Evolutionary conservation across 257 asterid species (phyloP), one percentile per base, ranked within the genome.

Genomic region (Solanum neorickii): DNA sequence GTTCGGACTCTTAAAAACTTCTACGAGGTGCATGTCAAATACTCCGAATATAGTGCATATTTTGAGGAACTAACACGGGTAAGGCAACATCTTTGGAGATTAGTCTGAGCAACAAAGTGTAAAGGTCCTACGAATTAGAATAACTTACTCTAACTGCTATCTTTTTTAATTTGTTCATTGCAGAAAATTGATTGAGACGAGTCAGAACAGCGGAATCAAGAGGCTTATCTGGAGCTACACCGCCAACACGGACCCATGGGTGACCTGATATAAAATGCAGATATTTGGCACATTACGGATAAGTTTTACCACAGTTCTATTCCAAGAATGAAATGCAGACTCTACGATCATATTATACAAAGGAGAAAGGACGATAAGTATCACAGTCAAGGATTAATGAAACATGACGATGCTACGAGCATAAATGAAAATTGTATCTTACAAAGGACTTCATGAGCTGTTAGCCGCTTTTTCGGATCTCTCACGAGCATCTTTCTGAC

Each of bases 401-500:
- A 21, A 56, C 86, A 33, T 29, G 47, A 56, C 2, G 21, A 33
- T 56, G 27, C 83, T 2, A 21, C 31, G 16, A 72, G 42, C 52
- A 25, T 75, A 88, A 77, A 87, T 25, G 29, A 52, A 27, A 12
- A 42, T 27, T 29, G 77, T 33, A 86, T 86, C 95, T 93, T 88
- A 94, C 97, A 86, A 77, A 94, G 94, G 83, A 94, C 96, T 91
- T 94, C 95, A 89, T 91, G 94, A 16, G 95, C 97, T 69, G 94
- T 92, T 41, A 91, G 89, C 84, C 95, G 89, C 86, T 89, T 92
- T 85, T 92, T 94, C 62, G 96, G 94, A 83, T 94, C 97, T 89
- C 93, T 86, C 35, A 91, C 90, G 56, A 94, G 96, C 97, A 94
- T 94, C 86, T 60, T 92, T 86, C 93, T 87, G 41, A 94, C 92